A percentile compares a stretch with the other conserved stretches of the same genome.
phyloP scores from a whole-genome alignment of 2,329 filamentous ascomycete genomes.

The Monilinia fructicola region DNA sequence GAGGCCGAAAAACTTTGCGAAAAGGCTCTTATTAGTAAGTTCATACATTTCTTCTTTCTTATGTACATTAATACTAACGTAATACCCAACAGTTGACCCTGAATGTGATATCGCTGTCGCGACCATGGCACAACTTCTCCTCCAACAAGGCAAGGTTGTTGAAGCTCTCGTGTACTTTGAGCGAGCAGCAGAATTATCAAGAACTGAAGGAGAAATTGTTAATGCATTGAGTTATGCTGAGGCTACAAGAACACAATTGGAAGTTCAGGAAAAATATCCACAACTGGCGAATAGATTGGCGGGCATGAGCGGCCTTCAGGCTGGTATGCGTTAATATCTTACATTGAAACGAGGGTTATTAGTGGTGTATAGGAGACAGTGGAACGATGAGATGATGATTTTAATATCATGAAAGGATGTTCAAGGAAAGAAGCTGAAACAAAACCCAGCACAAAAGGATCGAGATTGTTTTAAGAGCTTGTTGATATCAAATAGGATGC shows the following conservation, averaged over 20 bases:
- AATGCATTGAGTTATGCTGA: slow-evolving; percentile 97
- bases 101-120: slow-evolving; percentile 98
- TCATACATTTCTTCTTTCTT: slow-evolving; percentile 1
- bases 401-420: background rate
- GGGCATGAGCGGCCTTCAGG: slow-evolving; percentile 50
- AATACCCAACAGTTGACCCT: slow-evolving; percentile 70
- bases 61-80: slow-evolving; percentile 21
- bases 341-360: background rate
- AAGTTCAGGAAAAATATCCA: slow-evolving; percentile 85
- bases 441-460: background rate
- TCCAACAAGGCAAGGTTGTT: slow-evolving; percentile 96
- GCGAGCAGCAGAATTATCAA: slow-evolving; percentile 87
- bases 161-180: slow-evolving; percentile 97
- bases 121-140: slow-evolving; percentile 94
- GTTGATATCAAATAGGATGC: slow-evolving; percentile 13
- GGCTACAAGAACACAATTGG: slow-evolving; percentile 91
- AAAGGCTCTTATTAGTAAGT: slow-evolving; percentile 93
- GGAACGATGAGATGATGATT: background rate
- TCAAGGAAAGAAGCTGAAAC: background rate
- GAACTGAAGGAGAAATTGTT: slow-evolving; percentile 93
- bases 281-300: slow-evolving; percentile 72
- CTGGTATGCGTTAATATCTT: slow-evolving; percentile 34
- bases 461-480: slow-evolving; percentile 1
- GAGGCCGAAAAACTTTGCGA: slow-evolving; percentile 96
- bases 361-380: background rate